Base-by-base conservation (phyloP, 2,329 filamentous ascomycete species). In the Orbilia quercus region DNA sequence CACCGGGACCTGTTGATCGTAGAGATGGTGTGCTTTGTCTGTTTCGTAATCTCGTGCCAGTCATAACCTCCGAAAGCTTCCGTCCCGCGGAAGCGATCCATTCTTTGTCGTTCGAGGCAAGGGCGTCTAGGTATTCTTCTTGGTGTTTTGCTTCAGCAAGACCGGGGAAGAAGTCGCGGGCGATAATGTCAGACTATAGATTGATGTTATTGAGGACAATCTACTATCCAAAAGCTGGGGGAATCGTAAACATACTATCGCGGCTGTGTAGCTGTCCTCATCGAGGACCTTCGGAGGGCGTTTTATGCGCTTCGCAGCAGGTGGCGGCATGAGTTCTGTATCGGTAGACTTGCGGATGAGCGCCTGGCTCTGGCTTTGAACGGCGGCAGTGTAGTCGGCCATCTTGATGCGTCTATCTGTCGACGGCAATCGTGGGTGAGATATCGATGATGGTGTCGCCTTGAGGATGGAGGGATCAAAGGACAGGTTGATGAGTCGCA, bases 151-250 rank as follows among this genome's bases (percentile, higher is more conserved):
- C 89, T 80, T 98, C 92, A 2, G 93, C 83, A 0, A 99, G 84
- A 0, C 94, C 95, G 0, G 95, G 95, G 78, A 98, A 99, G 83
- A 96, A 99, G 83, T 99, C 95, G 76, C 95, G 89, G 7, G 92
- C 91, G 75, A 99, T 96, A 79, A 99, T 98, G 77, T 95, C 90
- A 0, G 93, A 96, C 25, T 78, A 31, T 5, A 57, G 42, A 59
- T 25, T 28, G 20, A 18, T 51, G 25, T 67, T 53, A 66, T 57
- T 31, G 36, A 14, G 23, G 7, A 38, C n/a, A 31, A 5, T 25
- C 2, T 28, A 44, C 47, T 23, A 36, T 28, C 1, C n/a, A 48
- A 22, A 28, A n/a, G 25, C 7, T 9, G 12, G 34, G n/a, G 9
- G 50, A 59, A 36, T 28, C 11, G 12, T 31, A 23, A 5, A 63